phyloP scores from a whole-genome alignment of 306 rosid genomes.

The Mimosa bimucronata region DNA sequence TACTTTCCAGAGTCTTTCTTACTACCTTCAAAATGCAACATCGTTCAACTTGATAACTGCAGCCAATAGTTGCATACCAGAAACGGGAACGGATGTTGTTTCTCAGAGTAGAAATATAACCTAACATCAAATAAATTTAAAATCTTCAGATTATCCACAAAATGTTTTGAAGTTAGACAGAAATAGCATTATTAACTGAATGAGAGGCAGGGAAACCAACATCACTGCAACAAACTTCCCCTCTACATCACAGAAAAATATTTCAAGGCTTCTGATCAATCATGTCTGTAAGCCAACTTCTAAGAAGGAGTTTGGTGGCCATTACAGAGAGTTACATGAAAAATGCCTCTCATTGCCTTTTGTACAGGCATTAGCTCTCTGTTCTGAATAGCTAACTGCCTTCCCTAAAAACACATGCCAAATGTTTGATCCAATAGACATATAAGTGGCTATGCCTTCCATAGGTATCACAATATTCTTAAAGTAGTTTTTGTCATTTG shows the following conservation, averaged over 20 bases:
- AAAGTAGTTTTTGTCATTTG: neutral
- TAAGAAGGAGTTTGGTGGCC: neutral
- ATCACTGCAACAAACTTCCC: neutral
- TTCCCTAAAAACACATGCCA: neutral
- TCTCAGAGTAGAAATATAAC: conserved; percentile 87
- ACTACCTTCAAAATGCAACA: conserved; percentile 95
- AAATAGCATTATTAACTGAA: conserved; percentile 1
- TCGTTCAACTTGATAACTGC: conserved; percentile 85
- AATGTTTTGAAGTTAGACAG: conserved; percentile 26
- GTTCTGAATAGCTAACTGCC: neutral
- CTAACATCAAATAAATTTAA: conserved; percentile 46
- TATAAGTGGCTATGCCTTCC: neutral
- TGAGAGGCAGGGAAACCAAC: neutral
- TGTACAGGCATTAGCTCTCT: conserved; percentile 18
- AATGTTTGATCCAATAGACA: neutral
- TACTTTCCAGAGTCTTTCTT: conserved; percentile 22
- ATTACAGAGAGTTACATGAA: neutral
- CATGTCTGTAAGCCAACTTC: neutral
- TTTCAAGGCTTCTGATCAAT: neutral
- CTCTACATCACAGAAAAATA: neutral
- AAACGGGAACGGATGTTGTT: conserved; percentile 96
- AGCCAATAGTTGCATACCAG: conserved; percentile 97
- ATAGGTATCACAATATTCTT: neutral
- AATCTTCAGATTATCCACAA: conserved; percentile 34
- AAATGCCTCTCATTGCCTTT: neutral